Evolutionary conservation across 2,329 filamentous ascomycete genomes (phyloP).

Genomic region (Fusarium sp.): DNA sequence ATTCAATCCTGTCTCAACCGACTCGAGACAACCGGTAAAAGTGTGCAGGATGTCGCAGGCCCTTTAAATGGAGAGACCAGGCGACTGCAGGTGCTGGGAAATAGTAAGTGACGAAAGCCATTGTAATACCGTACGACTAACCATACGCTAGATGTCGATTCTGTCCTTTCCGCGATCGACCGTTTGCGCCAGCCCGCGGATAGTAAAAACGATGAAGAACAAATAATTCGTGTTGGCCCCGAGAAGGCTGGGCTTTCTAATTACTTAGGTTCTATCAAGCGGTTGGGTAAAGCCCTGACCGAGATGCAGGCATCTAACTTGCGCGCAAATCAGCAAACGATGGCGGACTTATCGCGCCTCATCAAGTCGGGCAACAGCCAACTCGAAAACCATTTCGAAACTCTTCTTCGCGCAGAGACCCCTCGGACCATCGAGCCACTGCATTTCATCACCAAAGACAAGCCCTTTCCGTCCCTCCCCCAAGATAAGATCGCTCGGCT

Average conservation of each 20-base stretch:
- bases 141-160: slow-evolving; percentile 79
- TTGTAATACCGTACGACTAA: slow-evolving; percentile 30
- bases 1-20: slow-evolving; percentile 90
- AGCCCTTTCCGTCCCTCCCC: slow-evolving; percentile 84
- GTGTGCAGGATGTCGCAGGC: slow-evolving; percentile 90
- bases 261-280: slow-evolving; percentile 91
- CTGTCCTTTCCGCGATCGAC: slow-evolving; percentile 88
- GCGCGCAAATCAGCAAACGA: slow-evolving; percentile 90
- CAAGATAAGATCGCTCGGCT: slow-evolving; percentile 83
- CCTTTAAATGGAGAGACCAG: slow-evolving; percentile 95
- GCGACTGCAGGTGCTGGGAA: slow-evolving; percentile 87
- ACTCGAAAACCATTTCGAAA: slow-evolving; percentile 87
- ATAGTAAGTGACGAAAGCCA: slow-evolving; percentile 66
- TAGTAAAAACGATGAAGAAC: slow-evolving; percentile 91
- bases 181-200: slow-evolving; percentile 91
- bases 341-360: slow-evolving; percentile 82
- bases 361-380: slow-evolving; percentile 85
- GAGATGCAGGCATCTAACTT: slow-evolving; percentile 94
- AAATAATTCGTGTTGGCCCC: slow-evolving; percentile 90
- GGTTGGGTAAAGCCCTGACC: slow-evolving; percentile 85
- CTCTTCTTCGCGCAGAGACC: slow-evolving; percentile 81
- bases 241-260: slow-evolving; percentile 85
- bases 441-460: slow-evolving; percentile 92
- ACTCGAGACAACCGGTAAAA: slow-evolving; percentile 89
- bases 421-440: slow-evolving; percentile 88